phyloP scores from a whole-genome alignment of 148 eudicot species.

The Amaranthus palmeri region DNA sequence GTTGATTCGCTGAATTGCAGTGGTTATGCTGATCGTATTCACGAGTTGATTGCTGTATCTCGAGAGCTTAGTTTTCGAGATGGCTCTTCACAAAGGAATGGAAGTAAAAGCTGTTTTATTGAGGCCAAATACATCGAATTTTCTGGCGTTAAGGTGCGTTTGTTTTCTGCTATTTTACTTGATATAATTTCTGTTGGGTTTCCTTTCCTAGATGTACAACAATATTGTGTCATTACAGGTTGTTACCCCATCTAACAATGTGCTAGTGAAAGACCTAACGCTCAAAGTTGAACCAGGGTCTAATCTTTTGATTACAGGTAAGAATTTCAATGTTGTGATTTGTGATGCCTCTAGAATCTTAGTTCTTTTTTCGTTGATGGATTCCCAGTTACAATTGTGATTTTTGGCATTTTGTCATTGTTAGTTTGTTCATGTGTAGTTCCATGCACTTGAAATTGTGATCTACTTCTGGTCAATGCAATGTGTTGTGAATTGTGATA shows the following conservation, averaged over 20 bases:
- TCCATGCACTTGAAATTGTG: no score
- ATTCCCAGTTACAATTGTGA: no score
- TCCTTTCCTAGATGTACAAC: background rate
- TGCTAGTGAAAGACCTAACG: slow-evolving; percentile 80
- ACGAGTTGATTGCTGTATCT: slow-evolving; percentile 79
- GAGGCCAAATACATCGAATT: slow-evolving; percentile 94
- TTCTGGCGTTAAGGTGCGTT: slow-evolving; percentile 74
- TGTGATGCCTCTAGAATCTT: background rate
- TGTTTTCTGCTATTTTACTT: background rate
- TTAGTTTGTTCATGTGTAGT: no score
- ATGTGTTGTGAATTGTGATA: background rate
- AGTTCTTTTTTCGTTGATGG: background rate
- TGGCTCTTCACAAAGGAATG: slow-evolving; percentile 51
- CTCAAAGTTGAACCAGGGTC: slow-evolving; percentile 88
- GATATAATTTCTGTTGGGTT: slow-evolving; percentile 6
- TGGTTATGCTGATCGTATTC: slow-evolving; percentile 98
- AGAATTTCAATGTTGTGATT: background rate
- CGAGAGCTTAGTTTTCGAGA: slow-evolving; percentile 68
- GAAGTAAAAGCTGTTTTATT: slow-evolving; percentile 70
- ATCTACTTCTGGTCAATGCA: no score
- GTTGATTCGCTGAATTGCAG: slow-evolving; percentile 42
- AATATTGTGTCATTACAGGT: slow-evolving; percentile 40
- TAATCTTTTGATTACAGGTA: slow-evolving; percentile 96
- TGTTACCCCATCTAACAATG: slow-evolving; percentile 95
- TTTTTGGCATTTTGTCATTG: no score